Base-by-base conservation (phyloP, 768 basidiomycete genomes). In the Candolleomyces eurysporus region DNA sequence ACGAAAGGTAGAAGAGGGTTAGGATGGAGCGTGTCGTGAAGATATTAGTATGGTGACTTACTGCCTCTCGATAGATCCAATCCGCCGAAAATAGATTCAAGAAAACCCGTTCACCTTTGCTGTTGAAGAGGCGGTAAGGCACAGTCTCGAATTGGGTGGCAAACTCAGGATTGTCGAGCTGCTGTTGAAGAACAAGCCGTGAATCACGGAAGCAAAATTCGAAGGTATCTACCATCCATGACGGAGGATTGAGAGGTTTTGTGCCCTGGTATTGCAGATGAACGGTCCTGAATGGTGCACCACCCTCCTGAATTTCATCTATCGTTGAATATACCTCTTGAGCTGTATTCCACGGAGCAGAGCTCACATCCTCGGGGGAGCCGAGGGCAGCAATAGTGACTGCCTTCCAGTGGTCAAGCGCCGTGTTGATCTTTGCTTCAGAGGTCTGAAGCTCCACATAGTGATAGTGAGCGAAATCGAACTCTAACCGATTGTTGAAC, bases 51-150 rank as follows among this genome's bases (percentile, higher is more conserved):
- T 58, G 51, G 21, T 32, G 11, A 58, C 68, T 14, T 63, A 78
- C 76, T 11, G 75, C 71, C 61, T 78, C 66, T n/a, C 63, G 65
- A 66, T 67, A 73, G 4, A 71, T 67, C 76, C 76, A 77, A 59
- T 74, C 60, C 3, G 69, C 76, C 0, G 75, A 77, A 73, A 79
- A 75, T 0, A 78, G 51, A 57, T 76, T 71, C 0, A 65, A 67
- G 55, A 62, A 75, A 0, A 70, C 64, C 3, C 71, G 64, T 0
- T 72, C 51, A 17, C 66, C 63, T 19, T 55, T 31, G 14, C 61
- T 53, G 45, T 69, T 58, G 57, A 68, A 73, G 54, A 73, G 65
- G 11, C 60, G 65, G 56, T 70, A 73, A 2, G 73, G 70, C 8
- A 60, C 56, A 48, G 54, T 46, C 52, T 68, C 61, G 48, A 73